Evolutionary conservation across 495 filamentous ascomycete genomes (phyloP).

Genomic region (Lasiosphaeriaceae sp.): DNA sequence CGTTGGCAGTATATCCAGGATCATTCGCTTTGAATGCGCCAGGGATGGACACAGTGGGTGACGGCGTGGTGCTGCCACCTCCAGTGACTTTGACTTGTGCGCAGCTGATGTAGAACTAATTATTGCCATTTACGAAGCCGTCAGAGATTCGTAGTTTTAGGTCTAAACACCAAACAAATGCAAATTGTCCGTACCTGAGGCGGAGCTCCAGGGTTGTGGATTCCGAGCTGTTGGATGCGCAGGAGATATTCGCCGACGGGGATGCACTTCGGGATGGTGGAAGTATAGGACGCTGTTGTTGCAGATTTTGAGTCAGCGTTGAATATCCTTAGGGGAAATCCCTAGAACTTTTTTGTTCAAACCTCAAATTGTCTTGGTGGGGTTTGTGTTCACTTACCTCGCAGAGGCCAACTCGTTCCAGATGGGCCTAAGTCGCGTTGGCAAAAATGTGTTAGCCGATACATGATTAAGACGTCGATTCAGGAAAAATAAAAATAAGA

Average conservation of each 20-base stretch:
- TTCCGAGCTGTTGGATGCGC: constrained; percentile 55
- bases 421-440: constrained; percentile 19
- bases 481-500: too few species aligned
- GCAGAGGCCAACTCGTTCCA: constrained; percentile 11
- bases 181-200: constrained; percentile 29
- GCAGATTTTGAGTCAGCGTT: too few species aligned
- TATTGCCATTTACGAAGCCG: constrained; percentile 39
- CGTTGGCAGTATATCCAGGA: constrained; percentile 46
- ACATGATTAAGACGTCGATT: too few species aligned
- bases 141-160: too few species aligned
- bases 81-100: constrained; percentile 56
- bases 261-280: constrained; percentile 50
- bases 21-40: constrained; percentile 53
- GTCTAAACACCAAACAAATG: too few species aligned
- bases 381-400: constrained; percentile 10
- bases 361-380: neutral
- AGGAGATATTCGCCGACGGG: constrained; percentile 58
- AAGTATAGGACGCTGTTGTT: constrained; percentile 39
- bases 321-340: too few species aligned
- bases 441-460: constrained; percentile 30
- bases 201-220: constrained; percentile 50
- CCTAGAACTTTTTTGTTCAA: too few species aligned
- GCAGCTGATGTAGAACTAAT: constrained; percentile 54
- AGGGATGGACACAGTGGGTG: constrained; percentile 46
- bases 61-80: constrained; percentile 40